Base-by-base conservation (phyloP, 164 flowering plant genomes). In the Nymphaea thermarum region DNA sequence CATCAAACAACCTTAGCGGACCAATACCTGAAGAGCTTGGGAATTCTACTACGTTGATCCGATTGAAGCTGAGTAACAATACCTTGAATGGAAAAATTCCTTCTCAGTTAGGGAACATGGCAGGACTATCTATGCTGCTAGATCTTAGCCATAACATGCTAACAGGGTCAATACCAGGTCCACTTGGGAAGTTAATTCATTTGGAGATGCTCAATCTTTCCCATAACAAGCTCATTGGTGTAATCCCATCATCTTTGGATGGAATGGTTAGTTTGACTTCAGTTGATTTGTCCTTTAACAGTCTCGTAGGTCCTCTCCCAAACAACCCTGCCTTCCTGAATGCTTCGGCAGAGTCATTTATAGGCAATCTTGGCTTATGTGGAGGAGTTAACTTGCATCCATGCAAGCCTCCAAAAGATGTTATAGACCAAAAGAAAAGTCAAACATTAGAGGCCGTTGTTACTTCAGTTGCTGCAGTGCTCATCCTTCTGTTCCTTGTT, bases 61-160 rank as follows among this genome's bases (percentile, higher is more conserved):
- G 36, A 25, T 75, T 80, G 71, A 75, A 77, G 68, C 72, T 87
- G 60, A 80, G 89, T 71, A 68, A 72, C 76, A 87, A 87, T 70
- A 2, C 10, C 16, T 55, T 55, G 60, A 55, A 55, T 2, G 88
- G 90, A 6, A 62, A 65, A 16, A 83, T 84, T 45, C 87, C 91
- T 36, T 3, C 44, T 0, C 76, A 80, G 65, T 75, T 86, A 0
- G 81, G 84, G 3, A 81, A 83, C 69, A 70, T 85, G 62, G 17
- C 14, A 2, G 7, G 16, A 0, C 44, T 86, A 71, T 79, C 77
- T 73, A 55, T 16, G 42, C 15, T 69, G 45, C 67, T 88, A 44
- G 88, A 88, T 66, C 80, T 86, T 15, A 84, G 89, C 72, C 68
- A 76, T 69, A 88, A 88, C 72, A 73, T 67, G 2, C 73, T 88